Conservation (phyloP, 768 basidiomycete genomes). For the Collybia sordida region DNA sequence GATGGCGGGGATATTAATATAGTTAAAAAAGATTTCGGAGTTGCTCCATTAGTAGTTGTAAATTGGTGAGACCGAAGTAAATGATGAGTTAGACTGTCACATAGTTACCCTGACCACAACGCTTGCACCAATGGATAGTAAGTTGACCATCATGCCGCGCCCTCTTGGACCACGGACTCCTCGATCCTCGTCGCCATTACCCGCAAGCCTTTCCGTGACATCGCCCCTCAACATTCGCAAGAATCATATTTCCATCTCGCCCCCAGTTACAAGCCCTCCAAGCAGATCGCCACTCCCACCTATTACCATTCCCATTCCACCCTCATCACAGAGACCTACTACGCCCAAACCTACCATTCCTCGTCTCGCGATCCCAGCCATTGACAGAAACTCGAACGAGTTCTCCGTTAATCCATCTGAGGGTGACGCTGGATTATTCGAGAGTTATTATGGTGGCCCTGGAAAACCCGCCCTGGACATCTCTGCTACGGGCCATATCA, state of each 20-base stretch:
- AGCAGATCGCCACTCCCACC: constrained; percentile 29
- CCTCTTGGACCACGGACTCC: constrained; percentile 53
- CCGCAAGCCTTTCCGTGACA: constrained; percentile 23
- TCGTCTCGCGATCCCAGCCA: constrained; percentile 27
- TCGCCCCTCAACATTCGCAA: constrained; percentile 29
- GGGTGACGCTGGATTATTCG: constrained; percentile 29
- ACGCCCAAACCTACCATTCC: constrained; percentile 31
- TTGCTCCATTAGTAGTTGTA: constrained; percentile 26
- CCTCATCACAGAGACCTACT: constrained; percentile 20
- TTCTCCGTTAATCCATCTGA: constrained; percentile 7
- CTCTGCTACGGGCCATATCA: constrained; percentile 20
- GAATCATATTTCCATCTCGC: constrained; percentile 18
- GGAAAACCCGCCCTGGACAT: constrained; percentile 17
- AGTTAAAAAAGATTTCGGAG: constrained; percentile 1
- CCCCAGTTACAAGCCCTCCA: constrained; percentile 16
- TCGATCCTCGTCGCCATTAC: constrained; percentile 36
- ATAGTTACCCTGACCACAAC: constrained; percentile 28
- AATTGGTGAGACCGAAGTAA: constrained; percentile 22
- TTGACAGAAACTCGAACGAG: constrained; percentile 17
- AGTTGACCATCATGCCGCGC: constrained; percentile 25
- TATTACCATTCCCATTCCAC: constrained; percentile 26
- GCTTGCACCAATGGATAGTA: constrained; percentile 23
- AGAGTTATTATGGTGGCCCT: constrained; percentile 45
- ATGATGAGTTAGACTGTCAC: constrained; percentile 20
- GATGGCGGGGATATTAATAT: too few relatives aligned